These are phyloP conservation scores for Digitaria exilis DNA, from an alignment of 202 grass and related monocot genomes.

Conservation along the genomic window DNA sequence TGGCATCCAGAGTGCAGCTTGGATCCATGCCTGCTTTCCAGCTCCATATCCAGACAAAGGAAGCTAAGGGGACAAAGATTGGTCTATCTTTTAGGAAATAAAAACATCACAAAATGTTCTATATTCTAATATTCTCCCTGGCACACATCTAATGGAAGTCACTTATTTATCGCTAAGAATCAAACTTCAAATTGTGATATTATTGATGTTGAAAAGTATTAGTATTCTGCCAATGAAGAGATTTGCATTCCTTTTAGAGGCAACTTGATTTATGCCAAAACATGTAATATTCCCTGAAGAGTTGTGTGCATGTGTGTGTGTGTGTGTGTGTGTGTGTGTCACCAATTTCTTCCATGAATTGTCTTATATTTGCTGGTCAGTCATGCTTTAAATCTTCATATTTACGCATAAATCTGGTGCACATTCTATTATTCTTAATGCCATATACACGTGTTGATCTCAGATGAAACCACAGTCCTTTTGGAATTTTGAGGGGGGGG, in stretches of 20 bases:
- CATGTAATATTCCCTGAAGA: neutral
- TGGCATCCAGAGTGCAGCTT: slow-evolving; percentile 40
- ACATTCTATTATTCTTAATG: neutral
- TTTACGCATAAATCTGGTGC: neutral
- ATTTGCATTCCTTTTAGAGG: neutral
- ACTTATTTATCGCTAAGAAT: neutral
- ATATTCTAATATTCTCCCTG: neutral
- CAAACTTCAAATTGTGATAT: slow-evolving; percentile 12
- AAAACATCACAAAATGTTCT: neutral
- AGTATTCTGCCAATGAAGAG: neutral
- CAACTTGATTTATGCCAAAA: neutral
- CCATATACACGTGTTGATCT: neutral
- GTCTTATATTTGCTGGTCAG: neutral
- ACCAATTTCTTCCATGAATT: neutral
- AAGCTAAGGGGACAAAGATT: slow-evolving; percentile 6
- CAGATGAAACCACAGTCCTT: neutral
- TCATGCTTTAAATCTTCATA: neutral
- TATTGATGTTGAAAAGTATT: neutral
- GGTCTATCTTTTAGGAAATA: slow-evolving; percentile 13
- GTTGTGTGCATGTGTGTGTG: no score
- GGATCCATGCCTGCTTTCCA: slow-evolving; percentile 37
- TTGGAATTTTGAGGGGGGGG: neutral
- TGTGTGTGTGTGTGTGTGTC: neutral
- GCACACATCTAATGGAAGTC: slow-evolving; percentile 3
- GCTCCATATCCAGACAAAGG: slow-evolving; percentile 37